Evolutionary conservation across 768 basidiomycete genomes (phyloP), one percentile per base, ranked within the genome.

Genomic region (Phallus indusiatus): DNA sequence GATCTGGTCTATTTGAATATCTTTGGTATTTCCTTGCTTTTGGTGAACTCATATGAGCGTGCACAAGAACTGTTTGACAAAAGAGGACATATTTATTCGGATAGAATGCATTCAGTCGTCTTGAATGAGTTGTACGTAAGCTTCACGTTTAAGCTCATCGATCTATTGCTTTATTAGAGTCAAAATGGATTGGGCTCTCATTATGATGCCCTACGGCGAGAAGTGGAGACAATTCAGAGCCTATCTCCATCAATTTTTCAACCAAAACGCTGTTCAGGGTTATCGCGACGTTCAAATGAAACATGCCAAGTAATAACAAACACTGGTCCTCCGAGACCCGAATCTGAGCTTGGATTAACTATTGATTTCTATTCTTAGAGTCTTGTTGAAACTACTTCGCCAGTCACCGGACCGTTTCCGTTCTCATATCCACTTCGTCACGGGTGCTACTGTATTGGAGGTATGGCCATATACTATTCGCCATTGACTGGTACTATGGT

Each of bases 241-340:
- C 48, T 74, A 79, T 71, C 81, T 82, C 62, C 75, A 81, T 61
- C 70, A 73, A 4, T 76, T 79, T 64, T 82, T 82, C 58, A 75
- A 76, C 36, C 75, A 75, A 28, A 72, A 75, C 1, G 68, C 70
- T 5, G 72, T 73, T 0, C 71, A 72, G 0, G 68, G 66, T 1
- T 76, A 78, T 62, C 75, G 76, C 75, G 73, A 76, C 14, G 67
- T 76, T 47, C 79, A 80, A 50, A 67, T 67, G n/a, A 73, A 69
- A 62, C 76, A 79, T 60, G 74, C 76, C 0, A 74, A 78, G 57
- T 59, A 50, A 47, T 48, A 24, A 12, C 21, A 54, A 18, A 48
- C 51, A n/a, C 36, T n/a, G 35, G 52, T 49, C 33, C n/a, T 22
- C n/a, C n/a, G n/a, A n/a, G n/a, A n/a, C n/a, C n/a, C 18, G 33